phyloP scores from a whole-genome alignment of 352 stramenopile genomes.

The Phytophthora hibernalis region DNA sequence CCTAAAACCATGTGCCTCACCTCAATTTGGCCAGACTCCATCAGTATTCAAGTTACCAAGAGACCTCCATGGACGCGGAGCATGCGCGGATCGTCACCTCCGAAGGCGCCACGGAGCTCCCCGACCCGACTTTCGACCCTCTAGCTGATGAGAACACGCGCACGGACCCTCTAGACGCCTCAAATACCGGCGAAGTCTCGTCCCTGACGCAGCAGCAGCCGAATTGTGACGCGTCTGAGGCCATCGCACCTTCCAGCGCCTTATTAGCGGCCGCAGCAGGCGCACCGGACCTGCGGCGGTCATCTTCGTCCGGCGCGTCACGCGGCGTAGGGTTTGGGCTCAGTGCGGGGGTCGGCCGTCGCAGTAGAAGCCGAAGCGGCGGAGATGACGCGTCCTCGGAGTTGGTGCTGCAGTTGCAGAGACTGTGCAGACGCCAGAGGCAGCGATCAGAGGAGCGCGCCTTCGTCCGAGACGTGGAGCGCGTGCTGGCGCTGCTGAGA shows the following conservation, averaged over 20 bases:
- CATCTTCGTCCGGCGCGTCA: slow-evolving; percentile 18
- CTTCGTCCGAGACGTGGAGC: slow-evolving; percentile 77
- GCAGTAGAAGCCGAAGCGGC: slow-evolving; percentile 35
- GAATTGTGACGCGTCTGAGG: slow-evolving; percentile 40
- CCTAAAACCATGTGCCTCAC: too few relatives aligned
- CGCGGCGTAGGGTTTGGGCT: slow-evolving; percentile 2
- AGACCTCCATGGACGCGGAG: slow-evolving; percentile 23
- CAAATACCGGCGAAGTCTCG: background rate
- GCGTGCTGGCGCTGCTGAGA: slow-evolving; percentile 51
- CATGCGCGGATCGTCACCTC: background rate
- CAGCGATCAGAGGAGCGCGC: slow-evolving; percentile 65
- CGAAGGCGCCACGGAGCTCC: background rate
- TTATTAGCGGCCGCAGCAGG: slow-evolving; percentile 12
- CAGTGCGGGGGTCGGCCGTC: slow-evolving; percentile 5
- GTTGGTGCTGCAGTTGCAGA: slow-evolving; percentile 66
- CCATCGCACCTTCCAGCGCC: background rate
- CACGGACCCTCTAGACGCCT: background rate
- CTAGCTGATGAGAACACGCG: slow-evolving; percentile 1
- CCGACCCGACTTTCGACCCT: slow-evolving; percentile 17
- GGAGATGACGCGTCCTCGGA: slow-evolving; percentile 49
- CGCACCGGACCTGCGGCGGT: slow-evolving; percentile 22
- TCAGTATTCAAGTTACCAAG: background rate
- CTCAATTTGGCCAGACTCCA: background rate
- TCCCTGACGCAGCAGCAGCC: slow-evolving; percentile 31
- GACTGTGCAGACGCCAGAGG: slow-evolving; percentile 70